These are phyloP conservation scores for Escallonia rubra DNA, from an alignment of 129 eudicot genomes.

Conservation along the genomic window DNA sequence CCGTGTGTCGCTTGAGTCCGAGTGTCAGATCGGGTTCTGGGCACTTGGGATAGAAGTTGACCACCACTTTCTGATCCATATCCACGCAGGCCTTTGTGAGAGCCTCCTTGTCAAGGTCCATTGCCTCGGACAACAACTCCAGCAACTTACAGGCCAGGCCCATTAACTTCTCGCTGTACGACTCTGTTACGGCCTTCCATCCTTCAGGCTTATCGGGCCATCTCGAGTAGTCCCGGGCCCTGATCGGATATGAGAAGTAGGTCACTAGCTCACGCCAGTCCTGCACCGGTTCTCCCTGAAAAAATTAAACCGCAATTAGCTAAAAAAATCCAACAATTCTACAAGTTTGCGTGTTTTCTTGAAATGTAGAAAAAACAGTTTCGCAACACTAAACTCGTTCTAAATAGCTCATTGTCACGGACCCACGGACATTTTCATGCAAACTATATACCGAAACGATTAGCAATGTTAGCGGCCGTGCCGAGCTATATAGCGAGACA, in stretches of 20 bases:
- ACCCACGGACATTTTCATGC: too few relatives aligned
- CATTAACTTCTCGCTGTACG: slow-evolving; percentile 68
- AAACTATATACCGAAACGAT: too few relatives aligned
- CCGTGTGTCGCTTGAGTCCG: slow-evolving; percentile 91
- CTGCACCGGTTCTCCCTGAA: slow-evolving; percentile 82
- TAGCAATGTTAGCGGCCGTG: too few relatives aligned
- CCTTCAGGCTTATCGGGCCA: slow-evolving; percentile 93
- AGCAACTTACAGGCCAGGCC: slow-evolving; percentile 57
- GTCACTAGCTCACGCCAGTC: slow-evolving; percentile 95
- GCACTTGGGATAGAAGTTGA: slow-evolving; percentile 85
- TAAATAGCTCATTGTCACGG: too few relatives aligned
- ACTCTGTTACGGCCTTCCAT: slow-evolving; percentile 61
- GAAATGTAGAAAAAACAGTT: too few relatives aligned
- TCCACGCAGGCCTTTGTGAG: slow-evolving; percentile 78
- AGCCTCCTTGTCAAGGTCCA: slow-evolving; percentile 85
- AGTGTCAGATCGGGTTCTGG: slow-evolving; percentile 84
- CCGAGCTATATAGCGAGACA: too few relatives aligned
- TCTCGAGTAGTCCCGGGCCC: slow-evolving; percentile 74
- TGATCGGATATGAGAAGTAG: slow-evolving; percentile 75
- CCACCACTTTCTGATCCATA: slow-evolving; percentile 92
- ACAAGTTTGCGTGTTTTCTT: too few relatives aligned
- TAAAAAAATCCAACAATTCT: too few relatives aligned
- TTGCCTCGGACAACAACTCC: slow-evolving; percentile 79
- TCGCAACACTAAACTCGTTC: too few relatives aligned
- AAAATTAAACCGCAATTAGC: too few relatives aligned